Evolutionary conservation across 331 rosid species (phyloP).

Genomic region (Malus hybrid): DNA sequence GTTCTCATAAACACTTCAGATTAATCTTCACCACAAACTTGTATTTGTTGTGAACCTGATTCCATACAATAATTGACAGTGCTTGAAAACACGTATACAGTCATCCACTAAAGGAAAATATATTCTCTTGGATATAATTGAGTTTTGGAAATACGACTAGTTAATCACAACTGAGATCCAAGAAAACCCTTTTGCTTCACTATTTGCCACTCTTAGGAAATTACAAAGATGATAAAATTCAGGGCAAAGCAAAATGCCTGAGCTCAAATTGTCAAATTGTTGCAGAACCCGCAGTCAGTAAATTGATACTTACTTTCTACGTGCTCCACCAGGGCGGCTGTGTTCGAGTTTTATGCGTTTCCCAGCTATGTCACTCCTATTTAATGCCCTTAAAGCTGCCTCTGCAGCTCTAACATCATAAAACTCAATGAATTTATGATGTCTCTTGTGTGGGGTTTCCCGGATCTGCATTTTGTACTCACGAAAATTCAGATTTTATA

Average conservation of each 20-base stretch:
- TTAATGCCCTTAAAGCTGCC: constrained; percentile 83
- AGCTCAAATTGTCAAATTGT: neutral
- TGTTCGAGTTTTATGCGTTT: constrained; percentile 96
- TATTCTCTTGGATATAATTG: neutral
- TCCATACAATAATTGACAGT: neutral
- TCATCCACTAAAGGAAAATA: neutral
- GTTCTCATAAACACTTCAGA: neutral
- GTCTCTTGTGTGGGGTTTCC: constrained; percentile 96
- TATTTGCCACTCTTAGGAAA: neutral
- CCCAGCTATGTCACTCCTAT: constrained; percentile 93
- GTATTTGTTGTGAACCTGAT: neutral
- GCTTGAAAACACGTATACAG: neutral
- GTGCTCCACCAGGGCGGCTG: constrained; percentile 98
- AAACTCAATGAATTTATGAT: constrained; percentile 88
- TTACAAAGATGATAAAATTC: neutral
- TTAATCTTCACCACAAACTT: neutral
- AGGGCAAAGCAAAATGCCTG: neutral
- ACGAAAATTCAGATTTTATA: constrained; percentile 1
- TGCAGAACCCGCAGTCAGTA: neutral
- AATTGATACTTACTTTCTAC: constrained; percentile 62
- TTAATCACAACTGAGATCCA: neutral
- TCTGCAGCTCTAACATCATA: constrained; percentile 92
- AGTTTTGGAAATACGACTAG: neutral
- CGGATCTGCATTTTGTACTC: constrained; percentile 57
- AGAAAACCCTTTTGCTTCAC: neutral